Conservation (phyloP, 495 filamentous ascomycete species). For the Parmelia sp. region DNA sequence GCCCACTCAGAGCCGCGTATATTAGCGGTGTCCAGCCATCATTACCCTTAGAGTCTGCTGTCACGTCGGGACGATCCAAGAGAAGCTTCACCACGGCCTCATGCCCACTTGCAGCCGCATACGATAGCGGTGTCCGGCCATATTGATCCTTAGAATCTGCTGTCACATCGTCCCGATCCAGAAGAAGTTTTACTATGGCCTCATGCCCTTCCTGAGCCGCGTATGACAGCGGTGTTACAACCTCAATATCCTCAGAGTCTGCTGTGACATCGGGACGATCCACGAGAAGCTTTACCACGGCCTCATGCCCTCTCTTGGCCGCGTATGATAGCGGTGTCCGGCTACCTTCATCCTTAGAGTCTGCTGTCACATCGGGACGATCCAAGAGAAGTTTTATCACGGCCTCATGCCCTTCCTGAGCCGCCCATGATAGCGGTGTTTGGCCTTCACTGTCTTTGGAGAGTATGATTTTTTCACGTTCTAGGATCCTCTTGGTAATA, state of each 20-base stretch:
- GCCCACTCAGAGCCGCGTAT: background rate
- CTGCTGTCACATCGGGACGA: background rate
- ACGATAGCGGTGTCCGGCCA: background rate
- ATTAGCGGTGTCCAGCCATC: background rate
- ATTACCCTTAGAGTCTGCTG: background rate
- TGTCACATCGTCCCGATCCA: background rate
- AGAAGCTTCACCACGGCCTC: background rate
- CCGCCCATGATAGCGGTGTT: slow-evolving; percentile 11
- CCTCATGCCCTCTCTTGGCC: background rate
- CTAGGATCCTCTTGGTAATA: background rate
- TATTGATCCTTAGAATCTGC: background rate
- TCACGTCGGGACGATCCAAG: background rate
- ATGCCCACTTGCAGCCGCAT: background rate
- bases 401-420: background rate
- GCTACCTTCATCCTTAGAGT: background rate
- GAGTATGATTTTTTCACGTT: slow-evolving; percentile 3
- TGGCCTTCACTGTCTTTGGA: slow-evolving; percentile 16
- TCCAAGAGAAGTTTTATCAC: background rate
- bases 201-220: background rate
- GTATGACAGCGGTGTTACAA: background rate
- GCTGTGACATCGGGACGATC: background rate
- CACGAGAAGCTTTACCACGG: background rate
- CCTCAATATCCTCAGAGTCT: background rate
- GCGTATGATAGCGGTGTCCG: background rate
- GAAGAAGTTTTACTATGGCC: background rate